phyloP scores from a whole-genome alignment of 2,329 filamentous ascomycete genomes.

The Pseudogymnoascus sp. region DNA sequence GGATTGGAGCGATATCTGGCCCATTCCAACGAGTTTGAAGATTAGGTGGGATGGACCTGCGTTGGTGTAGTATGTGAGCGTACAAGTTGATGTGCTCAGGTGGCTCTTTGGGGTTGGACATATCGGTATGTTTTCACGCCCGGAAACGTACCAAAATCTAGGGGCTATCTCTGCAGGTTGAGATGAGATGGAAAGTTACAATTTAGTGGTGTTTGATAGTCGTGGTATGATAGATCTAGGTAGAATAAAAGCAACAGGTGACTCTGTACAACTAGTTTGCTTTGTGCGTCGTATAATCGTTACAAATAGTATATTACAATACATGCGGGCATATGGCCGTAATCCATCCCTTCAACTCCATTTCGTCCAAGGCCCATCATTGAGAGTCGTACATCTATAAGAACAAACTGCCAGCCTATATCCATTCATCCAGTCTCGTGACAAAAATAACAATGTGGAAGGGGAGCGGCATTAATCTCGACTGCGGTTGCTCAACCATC shows the following conservation, averaged over 20 bases:
- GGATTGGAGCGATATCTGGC: slow-evolving; percentile 50
- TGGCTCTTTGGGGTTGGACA: neutral
- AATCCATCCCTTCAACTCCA: neutral
- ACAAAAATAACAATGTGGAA: neutral
- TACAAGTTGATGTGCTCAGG: neutral
- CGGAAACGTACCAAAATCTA: neutral
- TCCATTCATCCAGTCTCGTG: neutral
- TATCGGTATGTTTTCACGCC: neutral
- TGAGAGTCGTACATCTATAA: neutral
- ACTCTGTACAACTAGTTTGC: neutral
- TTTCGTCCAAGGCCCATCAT: neutral
- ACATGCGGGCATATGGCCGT: neutral
- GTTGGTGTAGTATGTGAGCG: neutral
- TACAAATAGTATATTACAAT: slow-evolving; percentile 1
- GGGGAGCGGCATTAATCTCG: slow-evolving; percentile 22
- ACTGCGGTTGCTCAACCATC: slow-evolving; percentile 79
- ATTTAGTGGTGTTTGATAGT: neutral
- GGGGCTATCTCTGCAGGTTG: neutral
- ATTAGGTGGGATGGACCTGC: slow-evolving; percentile 23
- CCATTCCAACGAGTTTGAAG: slow-evolving; percentile 36
- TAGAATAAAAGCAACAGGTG: neutral
- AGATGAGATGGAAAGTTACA: neutral
- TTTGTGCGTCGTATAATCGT: neutral
- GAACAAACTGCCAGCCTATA: neutral
- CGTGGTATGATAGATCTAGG: neutral